phyloP scores from a whole-genome alignment of 805 yeast genomes.

The Spathaspora hagerdaliae region DNA sequence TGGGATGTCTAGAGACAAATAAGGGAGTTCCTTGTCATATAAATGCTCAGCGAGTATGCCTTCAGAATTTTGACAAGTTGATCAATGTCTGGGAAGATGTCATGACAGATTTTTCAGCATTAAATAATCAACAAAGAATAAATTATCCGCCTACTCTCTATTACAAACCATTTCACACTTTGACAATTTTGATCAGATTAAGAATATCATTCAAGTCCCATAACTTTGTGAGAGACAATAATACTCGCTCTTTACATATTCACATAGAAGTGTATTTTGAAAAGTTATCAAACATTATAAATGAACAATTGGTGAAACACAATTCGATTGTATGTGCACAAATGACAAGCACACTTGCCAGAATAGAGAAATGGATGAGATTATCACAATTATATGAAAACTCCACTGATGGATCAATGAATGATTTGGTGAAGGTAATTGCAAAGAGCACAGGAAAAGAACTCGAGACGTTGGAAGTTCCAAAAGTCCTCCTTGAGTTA shows the following conservation, averaged over 20 bases:
- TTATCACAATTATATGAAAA: conserved; percentile 13
- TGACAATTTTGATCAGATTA: conserved; percentile 45
- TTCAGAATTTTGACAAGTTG: conserved; percentile 37
- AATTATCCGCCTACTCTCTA: conserved; percentile 49
- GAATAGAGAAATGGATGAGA: conserved; percentile 26
- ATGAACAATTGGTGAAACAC: conserved; percentile 14
- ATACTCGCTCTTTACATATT: conserved; percentile 11
- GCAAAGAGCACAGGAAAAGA: conserved; percentile 28
- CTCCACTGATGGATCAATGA: conserved; percentile 4
- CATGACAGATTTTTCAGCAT: conserved; percentile 39
- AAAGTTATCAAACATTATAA: conserved; percentile 14
- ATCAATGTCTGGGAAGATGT: conserved; percentile 45
- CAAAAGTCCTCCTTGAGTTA: conserved; percentile 12
- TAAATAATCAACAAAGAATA: conserved; percentile 32
- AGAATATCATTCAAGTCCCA: conserved; percentile 43
- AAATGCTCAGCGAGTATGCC: conserved; percentile 25
- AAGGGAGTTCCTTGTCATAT: conserved; percentile 4
- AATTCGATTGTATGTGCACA: conserved; percentile 20
- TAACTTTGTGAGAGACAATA: conserved; percentile 13
- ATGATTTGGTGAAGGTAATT: conserved; percentile 23
- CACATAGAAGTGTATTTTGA: conserved; percentile 18
- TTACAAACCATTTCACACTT: conserved; percentile 51
- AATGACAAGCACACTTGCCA: conserved; percentile 18
- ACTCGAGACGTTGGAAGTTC: conserved; percentile 25
- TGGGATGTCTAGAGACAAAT: conserved; percentile 4